Evolutionary conservation across 352 stramenopile species (phyloP), one percentile per base, ranked within the genome.

Genomic region (Pythium monospermum): DNA sequence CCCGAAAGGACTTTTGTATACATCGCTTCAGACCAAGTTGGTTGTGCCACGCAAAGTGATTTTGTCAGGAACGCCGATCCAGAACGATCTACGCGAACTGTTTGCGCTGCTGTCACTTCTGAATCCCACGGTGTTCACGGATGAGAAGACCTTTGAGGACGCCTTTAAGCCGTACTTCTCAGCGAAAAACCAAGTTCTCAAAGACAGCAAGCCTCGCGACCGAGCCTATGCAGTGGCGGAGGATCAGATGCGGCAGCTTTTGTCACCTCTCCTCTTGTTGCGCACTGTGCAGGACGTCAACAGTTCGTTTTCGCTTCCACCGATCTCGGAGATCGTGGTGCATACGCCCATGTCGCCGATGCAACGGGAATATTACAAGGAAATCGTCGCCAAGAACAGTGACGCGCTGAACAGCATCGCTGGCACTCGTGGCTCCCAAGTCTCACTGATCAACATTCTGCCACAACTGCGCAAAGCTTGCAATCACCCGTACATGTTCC

Each of bases 391-490:
- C 10, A 83, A 64, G 43, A 88, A 87, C 46, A 70, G 62, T 38
- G 69, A 74, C 2, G 62, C 69, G 15, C 57, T 89, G 18, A 83
- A 85, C 57, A 71, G 59, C 15, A 50, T 68, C 25, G 26, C 36
- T 5, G 49, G 35, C 10, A 19, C 43, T 2, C 43, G 57, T 4
- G 49, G 44, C 11, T 64, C 49, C 33, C 85, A 75, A 44, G 51
- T 88, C 26, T 72, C 83, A 43, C 73, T 99, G 45, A 97, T 97
- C 40, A 99, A 99, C 68, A 87, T 99, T 56, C 80, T 98, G 16
- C 98, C 98, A 57, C 90, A 99, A 52, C 59, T 91, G 7, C 69
- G 78, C 8, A 91, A 91, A 54, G 76, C 69, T 1, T 90, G 78
- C 51, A 89, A 88, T 36, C 81, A 91, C 42, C 81, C 81, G 32